Conservation (phyloP, 2,329 filamentous ascomycete species). For the Coniochaeta ligniaria region DNA sequence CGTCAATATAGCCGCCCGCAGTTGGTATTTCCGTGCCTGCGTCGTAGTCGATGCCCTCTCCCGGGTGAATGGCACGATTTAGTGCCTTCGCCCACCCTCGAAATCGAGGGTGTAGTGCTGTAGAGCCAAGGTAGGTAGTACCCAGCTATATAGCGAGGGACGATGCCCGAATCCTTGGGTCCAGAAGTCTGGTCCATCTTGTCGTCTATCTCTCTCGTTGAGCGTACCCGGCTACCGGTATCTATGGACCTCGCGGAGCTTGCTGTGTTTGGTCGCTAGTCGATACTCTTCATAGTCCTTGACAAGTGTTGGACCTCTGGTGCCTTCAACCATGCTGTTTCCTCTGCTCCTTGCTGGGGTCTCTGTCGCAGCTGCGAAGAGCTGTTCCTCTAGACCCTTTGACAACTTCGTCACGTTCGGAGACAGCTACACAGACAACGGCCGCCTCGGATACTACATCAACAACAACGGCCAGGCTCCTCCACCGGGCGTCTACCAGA, state of each 20-base stretch:
- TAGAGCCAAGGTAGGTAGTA: neutral
- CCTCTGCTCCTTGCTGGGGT: constrained; percentile 13
- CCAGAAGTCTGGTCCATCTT: neutral
- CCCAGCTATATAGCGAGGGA: neutral
- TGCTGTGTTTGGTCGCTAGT: neutral
- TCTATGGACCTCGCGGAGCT: neutral
- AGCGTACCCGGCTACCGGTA: neutral
- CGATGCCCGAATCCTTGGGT: neutral
- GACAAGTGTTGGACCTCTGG: neutral
- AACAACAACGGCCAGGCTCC: constrained; percentile 51
- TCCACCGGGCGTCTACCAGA: constrained; percentile 47
- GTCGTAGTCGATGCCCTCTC: constrained; percentile 4
- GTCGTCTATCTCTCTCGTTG: neutral
- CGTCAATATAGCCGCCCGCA: constrained; percentile 13
- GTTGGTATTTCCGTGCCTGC: constrained; percentile 6
- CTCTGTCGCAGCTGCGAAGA: constrained; percentile 6
- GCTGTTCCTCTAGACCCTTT: constrained; percentile 32
- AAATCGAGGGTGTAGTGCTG: neutral
- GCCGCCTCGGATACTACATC: constrained; percentile 56
- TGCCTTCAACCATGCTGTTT: constrained; percentile 13
- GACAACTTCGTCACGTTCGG: constrained; percentile 63
- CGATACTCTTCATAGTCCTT: neutral
- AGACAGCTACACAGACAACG: constrained; percentile 72
- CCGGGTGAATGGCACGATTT: constrained; percentile 18
- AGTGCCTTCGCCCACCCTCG: constrained; percentile 5